Conservation (phyloP, 306 rosid genomes). For the Cicer arietinum region DNA sequence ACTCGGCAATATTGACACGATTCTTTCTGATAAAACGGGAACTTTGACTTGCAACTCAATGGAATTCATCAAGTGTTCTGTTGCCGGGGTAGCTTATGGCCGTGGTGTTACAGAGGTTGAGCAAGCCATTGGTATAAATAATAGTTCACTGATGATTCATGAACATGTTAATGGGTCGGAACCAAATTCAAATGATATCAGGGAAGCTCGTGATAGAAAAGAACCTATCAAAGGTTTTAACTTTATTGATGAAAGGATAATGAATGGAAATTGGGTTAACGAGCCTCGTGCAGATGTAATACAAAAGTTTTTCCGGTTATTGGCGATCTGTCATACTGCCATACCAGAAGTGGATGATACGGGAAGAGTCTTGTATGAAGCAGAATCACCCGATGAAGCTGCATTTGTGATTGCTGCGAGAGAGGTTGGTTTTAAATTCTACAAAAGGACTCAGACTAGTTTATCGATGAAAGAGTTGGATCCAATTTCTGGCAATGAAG, state of each 20-base stretch:
- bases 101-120: constrained; percentile 77
- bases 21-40: constrained; percentile 95
- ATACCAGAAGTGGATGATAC: constrained; percentile 80
- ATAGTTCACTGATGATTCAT: constrained; percentile 49
- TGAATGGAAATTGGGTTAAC: constrained; percentile 83
- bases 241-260: constrained; percentile 74
- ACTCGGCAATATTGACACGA: constrained; percentile 87
- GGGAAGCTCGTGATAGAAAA: constrained; percentile 41
- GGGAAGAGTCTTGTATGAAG: constrained; percentile 73
- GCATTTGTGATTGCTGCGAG: constrained; percentile 94
- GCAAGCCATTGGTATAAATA: constrained; percentile 55
- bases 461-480: constrained; percentile 50
- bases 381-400: constrained; percentile 98
- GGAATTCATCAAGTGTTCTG: constrained; percentile 89
- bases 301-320: constrained; percentile 68
- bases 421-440: constrained; percentile 88
- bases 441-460: constrained; percentile 73
- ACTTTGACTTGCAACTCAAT: constrained; percentile 93
- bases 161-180: constrained; percentile 41
- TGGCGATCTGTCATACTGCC: constrained; percentile 90
- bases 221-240: constrained; percentile 73
- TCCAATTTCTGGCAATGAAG: constrained; percentile 45
- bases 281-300: constrained; percentile 70
- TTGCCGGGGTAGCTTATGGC: constrained; percentile 88
- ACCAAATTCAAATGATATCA: constrained; percentile 33